A percentile compares a stretch with the other conserved stretches of the same genome.
phyloP scores from a whole-genome alignment of 208 protist species.

The Naegleria lovaniensis region DNA sequence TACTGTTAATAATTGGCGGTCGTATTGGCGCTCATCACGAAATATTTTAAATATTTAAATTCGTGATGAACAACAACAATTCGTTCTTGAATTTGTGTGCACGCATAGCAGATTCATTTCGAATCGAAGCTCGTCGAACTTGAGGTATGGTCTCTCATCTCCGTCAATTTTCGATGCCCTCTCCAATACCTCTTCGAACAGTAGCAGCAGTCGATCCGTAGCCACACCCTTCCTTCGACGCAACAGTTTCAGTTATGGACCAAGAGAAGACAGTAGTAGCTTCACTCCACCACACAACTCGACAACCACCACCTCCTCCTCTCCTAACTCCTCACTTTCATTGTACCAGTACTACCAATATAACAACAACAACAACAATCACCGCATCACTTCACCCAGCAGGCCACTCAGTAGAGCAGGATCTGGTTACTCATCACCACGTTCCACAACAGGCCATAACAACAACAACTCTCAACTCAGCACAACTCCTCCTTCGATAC shows the following conservation, averaged over 20 bases:
- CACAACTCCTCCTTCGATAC: neutral
- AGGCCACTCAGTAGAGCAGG: neutral
- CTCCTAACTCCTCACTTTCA: neutral
- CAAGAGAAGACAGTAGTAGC: neutral
- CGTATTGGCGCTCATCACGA: neutral
- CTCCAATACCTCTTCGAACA: neutral
- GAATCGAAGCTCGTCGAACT: neutral
- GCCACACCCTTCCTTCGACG: neutral
- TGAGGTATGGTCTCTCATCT: neutral
- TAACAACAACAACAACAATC: neutral
- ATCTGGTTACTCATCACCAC: neutral
- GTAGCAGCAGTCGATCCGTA: neutral
- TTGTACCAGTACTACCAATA: neutral
- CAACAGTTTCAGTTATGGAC: neutral
- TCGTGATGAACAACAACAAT: neutral
- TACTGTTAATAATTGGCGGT: neutral
- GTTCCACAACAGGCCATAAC: neutral
- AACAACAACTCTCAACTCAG: neutral
- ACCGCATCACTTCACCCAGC: neutral
- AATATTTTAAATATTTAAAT: neutral
- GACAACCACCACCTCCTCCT: neutral
- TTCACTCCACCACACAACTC: neutral
- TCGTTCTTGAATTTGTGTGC: no score
- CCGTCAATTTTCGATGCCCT: neutral
- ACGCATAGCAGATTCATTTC: neutral